A percentile compares a stretch with the other conserved stretches of the same genome.
Conservation (phyloP, 2,329 filamentous ascomycete species). For the Pestalotiopsis sp. region DNA sequence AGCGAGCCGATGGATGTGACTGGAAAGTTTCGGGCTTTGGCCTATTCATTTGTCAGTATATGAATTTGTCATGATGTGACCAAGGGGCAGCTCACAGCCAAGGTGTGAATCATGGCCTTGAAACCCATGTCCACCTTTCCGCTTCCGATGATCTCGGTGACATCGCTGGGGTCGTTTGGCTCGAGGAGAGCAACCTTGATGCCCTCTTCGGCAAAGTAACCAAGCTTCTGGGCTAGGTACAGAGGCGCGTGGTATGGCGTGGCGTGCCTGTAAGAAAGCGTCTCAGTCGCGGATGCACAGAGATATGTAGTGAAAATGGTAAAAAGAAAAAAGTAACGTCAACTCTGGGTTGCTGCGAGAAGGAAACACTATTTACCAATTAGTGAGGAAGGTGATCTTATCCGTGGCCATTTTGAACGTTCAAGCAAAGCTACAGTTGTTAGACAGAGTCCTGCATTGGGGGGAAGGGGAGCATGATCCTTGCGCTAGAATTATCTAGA, state of each 20-base stretch:
- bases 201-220: constrained; percentile 73
- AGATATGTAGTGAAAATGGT: neutral
- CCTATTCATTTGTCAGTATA: constrained; percentile 39
- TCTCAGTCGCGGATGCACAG: constrained; percentile 11
- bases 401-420: constrained; percentile 71
- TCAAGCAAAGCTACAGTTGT: constrained; percentile 34
- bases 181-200: constrained; percentile 77
- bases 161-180: constrained; percentile 78
- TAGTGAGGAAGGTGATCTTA: constrained; percentile 83
- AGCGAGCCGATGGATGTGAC: constrained; percentile 72
- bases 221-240: constrained; percentile 75
- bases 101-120: constrained; percentile 83
- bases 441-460: neutral
- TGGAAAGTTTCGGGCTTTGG: constrained; percentile 74
- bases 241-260: constrained; percentile 79
- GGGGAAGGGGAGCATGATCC: constrained; percentile 69
- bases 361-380: constrained; percentile 60
- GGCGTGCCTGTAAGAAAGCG: constrained; percentile 60
- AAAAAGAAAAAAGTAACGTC: neutral
- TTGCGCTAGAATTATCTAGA: constrained; percentile 87
- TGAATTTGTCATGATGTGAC: neutral
- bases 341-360: neutral
- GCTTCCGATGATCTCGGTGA: constrained; percentile 77
- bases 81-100: constrained; percentile 53
- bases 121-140: constrained; percentile 77